These are phyloP conservation scores for Penicillium freii DNA, from an alignment of 2,329 filamentous ascomycete genomes.

Conservation along the genomic window DNA sequence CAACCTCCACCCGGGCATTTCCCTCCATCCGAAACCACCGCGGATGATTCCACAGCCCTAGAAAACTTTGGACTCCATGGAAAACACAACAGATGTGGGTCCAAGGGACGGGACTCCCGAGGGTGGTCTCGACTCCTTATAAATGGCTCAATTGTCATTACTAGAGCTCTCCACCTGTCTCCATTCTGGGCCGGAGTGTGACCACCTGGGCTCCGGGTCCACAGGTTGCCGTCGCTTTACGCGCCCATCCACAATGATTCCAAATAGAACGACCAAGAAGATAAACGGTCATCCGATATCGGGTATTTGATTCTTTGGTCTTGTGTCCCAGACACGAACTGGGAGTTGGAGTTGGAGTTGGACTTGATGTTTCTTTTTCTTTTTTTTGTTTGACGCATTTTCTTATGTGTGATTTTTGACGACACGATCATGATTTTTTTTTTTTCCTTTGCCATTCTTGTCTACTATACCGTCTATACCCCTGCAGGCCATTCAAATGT, in stretches of 20 bases:
- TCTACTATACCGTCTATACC: background rate
- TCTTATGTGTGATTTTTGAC: background rate
- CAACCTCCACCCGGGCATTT: background rate
- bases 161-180: background rate
- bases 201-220: background rate
- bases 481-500: background rate
- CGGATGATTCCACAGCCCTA: background rate
- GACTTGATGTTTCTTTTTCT: background rate
- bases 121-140: background rate
- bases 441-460: background rate
- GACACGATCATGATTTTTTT: slow-evolving; percentile 4
- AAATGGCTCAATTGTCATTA: slow-evolving; percentile 1
- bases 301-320: background rate
- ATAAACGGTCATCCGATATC: background rate
- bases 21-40: background rate
- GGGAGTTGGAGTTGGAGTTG: background rate
- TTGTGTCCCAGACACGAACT: background rate
- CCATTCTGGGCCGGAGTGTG: background rate
- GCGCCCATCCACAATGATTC: background rate
- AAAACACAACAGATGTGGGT: slow-evolving; percentile 1
- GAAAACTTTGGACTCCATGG: background rate
- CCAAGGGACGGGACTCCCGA: slow-evolving; percentile 1
- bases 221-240: background rate
- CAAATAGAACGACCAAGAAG: background rate
- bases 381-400: background rate